Evolutionary conservation across 2,329 filamentous ascomycete species (phyloP), one percentile per base, ranked within the genome.

Genomic region (Sclerotinia spermophila): DNA sequence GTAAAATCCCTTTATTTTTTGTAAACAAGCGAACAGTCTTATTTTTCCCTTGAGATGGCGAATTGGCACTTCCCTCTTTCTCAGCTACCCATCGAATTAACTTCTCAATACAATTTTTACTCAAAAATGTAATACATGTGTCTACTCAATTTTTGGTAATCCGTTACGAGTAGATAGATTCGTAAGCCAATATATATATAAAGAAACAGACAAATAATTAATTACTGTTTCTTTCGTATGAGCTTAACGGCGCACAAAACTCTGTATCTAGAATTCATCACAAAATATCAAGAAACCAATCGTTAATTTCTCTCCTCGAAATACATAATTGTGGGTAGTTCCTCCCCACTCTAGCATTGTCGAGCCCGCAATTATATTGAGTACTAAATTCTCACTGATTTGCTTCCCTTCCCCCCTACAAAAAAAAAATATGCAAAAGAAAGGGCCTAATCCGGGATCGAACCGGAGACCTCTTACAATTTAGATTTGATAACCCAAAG

Each of bases 381-480:
- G n/a, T n/a, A n/a, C n/a, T n/a, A n/a, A n/a, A n/a, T n/a, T n/a
- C n/a, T n/a, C n/a, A n/a, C n/a, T n/a, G n/a, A n/a, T n/a, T n/a
- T n/a, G n/a, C n/a, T n/a, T n/a, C n/a, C n/a, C n/a, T n/a, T n/a
- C 11, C 40, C 40, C 13, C 51, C 30, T 5, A 13, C n/a, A 17
- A 27, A n/a, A 51, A n/a, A 33, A 15, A 55, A 6, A 19, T 30
- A 30, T 24, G 8, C 1, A 58, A 62, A 61, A 44, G 4, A 30
- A 44, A 13, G 58, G 60, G 60, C 60, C 60, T 64, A 48, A 64
- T 64, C 60, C 60, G 60, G 60, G 30, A 38, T 64, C 60, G 60
- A 64, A 64, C 60, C 60, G 60, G 60, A 64, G 60, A 62, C 60
- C 60, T 62, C 60, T 62, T 62, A 62, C 60, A 62, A 10, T 35